Conservation (phyloP, 164 flowering plant genomes). For the Chimonanthus praecox region DNA sequence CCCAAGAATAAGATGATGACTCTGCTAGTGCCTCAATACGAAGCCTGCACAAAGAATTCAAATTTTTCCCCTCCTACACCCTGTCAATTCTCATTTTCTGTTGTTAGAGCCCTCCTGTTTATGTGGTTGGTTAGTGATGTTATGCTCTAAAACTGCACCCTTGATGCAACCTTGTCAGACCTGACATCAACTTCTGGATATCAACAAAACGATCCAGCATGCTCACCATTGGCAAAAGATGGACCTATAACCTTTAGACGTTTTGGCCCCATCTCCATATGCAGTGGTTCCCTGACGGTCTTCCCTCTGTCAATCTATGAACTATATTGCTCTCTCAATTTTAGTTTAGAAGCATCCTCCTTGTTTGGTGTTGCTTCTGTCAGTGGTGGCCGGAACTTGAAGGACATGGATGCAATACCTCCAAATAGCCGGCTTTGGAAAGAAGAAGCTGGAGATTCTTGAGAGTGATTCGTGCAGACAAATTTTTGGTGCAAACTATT, state of each 20-base stretch:
- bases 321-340: conserved; percentile 29
- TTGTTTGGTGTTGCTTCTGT: not conserved
- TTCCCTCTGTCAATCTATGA: conserved; percentile 24
- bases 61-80: not conserved
- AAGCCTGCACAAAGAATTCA: conserved; percentile 16
- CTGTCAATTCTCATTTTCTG: conserved; percentile 1
- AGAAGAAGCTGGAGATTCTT: conserved; percentile 22
- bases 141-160: not conserved
- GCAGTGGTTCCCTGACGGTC: conserved; percentile 28
- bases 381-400: conserved; percentile 28
- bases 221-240: conserved; percentile 27
- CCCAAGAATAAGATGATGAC: conserved; percentile 9
- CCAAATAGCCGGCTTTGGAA: conserved; percentile 27
- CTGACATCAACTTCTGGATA: conserved; percentile 14
- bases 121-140: not conserved
- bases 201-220: conserved; percentile 23
- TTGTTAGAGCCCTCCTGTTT: not conserved
- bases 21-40: conserved; percentile 10
- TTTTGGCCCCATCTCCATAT: conserved; percentile 50
- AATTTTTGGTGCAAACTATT: conserved; percentile 12
- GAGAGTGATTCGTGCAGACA: conserved; percentile 10
- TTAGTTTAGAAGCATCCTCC: conserved; percentile 21
- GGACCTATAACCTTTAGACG: conserved; percentile 79
- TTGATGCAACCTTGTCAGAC: conserved; percentile 8
- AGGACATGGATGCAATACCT: conserved; percentile 34